Percentiles rank a stretch among this genome's conserved stretches.
Conservation (phyloP, 768 basidiomycete species). For the Panaeolus cyanescens region DNA sequence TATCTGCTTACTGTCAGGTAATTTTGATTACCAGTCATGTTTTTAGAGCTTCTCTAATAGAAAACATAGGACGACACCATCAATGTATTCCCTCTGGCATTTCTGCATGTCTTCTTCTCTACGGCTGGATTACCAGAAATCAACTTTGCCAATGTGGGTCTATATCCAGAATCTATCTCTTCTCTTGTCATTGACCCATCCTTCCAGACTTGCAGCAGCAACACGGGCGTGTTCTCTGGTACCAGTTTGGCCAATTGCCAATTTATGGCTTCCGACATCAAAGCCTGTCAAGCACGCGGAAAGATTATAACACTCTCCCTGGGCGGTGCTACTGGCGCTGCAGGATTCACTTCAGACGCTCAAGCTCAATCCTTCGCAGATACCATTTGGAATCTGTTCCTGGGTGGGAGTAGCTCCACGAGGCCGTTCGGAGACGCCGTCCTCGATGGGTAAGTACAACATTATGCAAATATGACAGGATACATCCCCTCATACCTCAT, state of each 20-base stretch:
- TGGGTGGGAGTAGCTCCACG: slow-evolving; percentile 57
- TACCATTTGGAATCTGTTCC: slow-evolving; percentile 68
- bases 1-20: slow-evolving; percentile 57
- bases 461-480: neutral
- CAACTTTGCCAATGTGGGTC: slow-evolving; percentile 56
- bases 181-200: neutral
- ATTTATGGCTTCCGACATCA: slow-evolving; percentile 55
- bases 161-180: neutral
- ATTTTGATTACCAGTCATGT: neutral
- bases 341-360: slow-evolving; percentile 49
- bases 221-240: slow-evolving; percentile 49
- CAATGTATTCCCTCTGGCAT: slow-evolving; percentile 62
- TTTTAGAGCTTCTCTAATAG: neutral
- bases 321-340: slow-evolving; percentile 56
- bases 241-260: slow-evolving; percentile 60
- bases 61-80: slow-evolving; percentile 51
- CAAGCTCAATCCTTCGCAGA: slow-evolving; percentile 56
- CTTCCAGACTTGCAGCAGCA: slow-evolving; percentile 50
- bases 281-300: slow-evolving; percentile 58
- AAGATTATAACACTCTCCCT: slow-evolving; percentile 51
- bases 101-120: slow-evolving; percentile 61
- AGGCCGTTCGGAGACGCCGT: slow-evolving; percentile 67
- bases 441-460: slow-evolving; percentile 53
- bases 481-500: neutral
- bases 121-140: slow-evolving; percentile 59